These are phyloP conservation scores for Trichoderma harzianum DNA, from an alignment of 2,329 filamentous ascomycete genomes.

Conservation along the genomic window DNA sequence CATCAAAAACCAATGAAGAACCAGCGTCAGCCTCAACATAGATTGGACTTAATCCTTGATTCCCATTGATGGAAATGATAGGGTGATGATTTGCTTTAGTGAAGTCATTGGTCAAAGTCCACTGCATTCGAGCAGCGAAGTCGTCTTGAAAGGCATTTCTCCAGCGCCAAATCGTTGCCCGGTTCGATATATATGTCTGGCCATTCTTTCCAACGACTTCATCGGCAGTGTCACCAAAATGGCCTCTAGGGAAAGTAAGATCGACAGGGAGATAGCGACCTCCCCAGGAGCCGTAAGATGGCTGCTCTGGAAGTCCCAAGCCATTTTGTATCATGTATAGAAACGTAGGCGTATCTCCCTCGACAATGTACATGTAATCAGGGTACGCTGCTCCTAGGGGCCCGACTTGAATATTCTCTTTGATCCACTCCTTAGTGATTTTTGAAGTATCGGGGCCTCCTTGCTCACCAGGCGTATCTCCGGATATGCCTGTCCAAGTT, in stretches of 20 bases:
- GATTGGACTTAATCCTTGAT: not conserved
- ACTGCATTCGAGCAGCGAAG: not conserved
- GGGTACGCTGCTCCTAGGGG: not conserved
- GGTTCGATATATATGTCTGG: not conserved
- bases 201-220: not conserved
- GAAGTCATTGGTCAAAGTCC: not conserved
- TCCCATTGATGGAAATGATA: not conserved
- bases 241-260: not conserved
- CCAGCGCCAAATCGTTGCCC: not conserved
- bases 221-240: not conserved
- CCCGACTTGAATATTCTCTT: not conserved
- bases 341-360: not conserved
- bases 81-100: not conserved
- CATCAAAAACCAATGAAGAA: not conserved
- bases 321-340: not conserved
- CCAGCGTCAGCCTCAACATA: not conserved
- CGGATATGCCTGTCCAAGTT: not conserved
- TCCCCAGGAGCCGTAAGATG: not conserved
- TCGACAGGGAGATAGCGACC: not conserved
- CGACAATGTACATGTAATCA: not conserved
- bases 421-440: not conserved
- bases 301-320: not conserved
- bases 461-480: not conserved
- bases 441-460: not conserved
- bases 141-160: not conserved